phyloP scores from a whole-genome alignment of 305 asterid genomes.

The Ilex paraguariensis region DNA sequence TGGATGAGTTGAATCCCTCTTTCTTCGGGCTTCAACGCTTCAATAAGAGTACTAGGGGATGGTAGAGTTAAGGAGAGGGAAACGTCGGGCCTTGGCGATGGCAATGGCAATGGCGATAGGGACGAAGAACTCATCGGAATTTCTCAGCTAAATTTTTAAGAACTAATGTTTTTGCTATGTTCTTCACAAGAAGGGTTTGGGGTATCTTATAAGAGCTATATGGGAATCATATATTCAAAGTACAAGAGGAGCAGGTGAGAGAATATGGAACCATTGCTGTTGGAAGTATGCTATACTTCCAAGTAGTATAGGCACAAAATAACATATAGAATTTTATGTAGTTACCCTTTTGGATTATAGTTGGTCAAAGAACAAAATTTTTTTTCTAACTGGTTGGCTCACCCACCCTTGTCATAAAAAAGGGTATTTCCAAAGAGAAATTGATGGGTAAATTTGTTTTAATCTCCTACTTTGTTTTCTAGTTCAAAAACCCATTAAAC shows the following conservation, averaged over 20 bases:
- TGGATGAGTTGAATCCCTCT: conserved; percentile 38
- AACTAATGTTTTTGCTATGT: neutral
- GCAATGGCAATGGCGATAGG: conserved; percentile 16
- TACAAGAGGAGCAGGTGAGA: neutral
- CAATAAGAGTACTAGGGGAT: conserved; percentile 7
- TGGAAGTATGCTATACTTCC: neutral
- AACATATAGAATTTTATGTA: no score
- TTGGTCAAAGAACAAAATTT: no score
- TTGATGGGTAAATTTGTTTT: no score
- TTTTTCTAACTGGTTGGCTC: no score
- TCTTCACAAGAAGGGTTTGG: neutral
- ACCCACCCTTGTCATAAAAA: no score
- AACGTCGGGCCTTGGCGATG: conserved; percentile 32
- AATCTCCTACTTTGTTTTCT: no score
- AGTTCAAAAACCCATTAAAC: no score
- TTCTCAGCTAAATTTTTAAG: no score
- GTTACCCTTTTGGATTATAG: no score
- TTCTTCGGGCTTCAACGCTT: conserved; percentile 37
- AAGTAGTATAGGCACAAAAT: no score
- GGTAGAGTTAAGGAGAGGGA: conserved; percentile 32
- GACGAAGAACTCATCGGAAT: conserved; percentile 32
- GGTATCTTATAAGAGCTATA: neutral
- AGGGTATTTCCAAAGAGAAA: no score
- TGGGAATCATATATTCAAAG: no score
- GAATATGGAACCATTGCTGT: neutral